Evolutionary conservation across 2,329 filamentous ascomycete species (phyloP).

Genomic region (Dryadomyces sulphureus): DNA sequence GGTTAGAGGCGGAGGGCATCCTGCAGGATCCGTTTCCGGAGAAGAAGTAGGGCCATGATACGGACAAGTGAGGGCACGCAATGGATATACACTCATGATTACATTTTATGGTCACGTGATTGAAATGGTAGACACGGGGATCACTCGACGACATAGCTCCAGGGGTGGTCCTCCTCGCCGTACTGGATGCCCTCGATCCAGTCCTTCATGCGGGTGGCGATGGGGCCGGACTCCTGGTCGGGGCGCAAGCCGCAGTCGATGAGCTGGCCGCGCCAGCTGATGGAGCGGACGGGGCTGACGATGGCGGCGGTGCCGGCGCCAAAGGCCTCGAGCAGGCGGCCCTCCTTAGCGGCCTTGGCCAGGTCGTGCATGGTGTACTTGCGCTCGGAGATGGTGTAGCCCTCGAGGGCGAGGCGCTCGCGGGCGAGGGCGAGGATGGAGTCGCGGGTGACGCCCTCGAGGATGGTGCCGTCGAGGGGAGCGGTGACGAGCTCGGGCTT

Average conservation of each 20-base stretch:
- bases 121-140: neutral
- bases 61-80: neutral
- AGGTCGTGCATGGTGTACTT: constrained; percentile 88
- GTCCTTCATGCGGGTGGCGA: constrained; percentile 77
- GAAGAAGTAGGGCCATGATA: constrained; percentile 26
- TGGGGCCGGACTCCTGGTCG: constrained; percentile 72
- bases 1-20: constrained; percentile 92
- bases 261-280: constrained; percentile 72
- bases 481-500: constrained; percentile 90
- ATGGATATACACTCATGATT: neutral
- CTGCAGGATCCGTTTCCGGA: constrained; percentile 60
- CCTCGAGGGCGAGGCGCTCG: constrained; percentile 68
- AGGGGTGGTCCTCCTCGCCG: constrained; percentile 79
- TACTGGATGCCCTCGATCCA: constrained; percentile 97
- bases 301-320: constrained; percentile 89
- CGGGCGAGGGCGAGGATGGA: constrained; percentile 75
- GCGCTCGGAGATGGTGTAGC: constrained; percentile 78
- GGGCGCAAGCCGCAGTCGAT: constrained; percentile 74
- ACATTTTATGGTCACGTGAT: neutral
- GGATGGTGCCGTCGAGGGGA: constrained; percentile 88
- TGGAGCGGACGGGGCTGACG: constrained; percentile 76
- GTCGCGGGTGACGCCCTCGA: constrained; percentile 89
- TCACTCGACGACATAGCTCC: constrained; percentile 48
- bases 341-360: constrained; percentile 66
- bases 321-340: constrained; percentile 82